Evolutionary conservation across 176 grass and related monocot genomes (phyloP), one percentile per base, ranked within the genome.

Genomic region (Phoenix roebelenii): DNA sequence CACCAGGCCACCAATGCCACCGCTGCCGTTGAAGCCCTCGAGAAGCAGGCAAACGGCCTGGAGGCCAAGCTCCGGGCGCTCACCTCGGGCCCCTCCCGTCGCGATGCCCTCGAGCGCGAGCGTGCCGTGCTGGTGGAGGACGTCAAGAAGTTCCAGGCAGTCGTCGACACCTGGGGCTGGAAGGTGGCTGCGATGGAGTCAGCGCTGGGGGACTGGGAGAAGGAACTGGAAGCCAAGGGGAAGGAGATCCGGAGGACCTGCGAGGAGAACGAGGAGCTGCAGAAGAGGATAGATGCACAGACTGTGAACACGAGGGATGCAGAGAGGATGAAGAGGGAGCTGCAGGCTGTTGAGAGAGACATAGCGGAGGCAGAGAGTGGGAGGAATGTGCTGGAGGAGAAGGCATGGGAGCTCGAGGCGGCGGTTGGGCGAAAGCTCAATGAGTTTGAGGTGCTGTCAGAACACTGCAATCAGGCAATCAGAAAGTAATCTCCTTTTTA

Each of bases 391-490:
- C 39, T 79, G 20, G 93, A 92, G 50, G 87, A 98, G 23, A 85
- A 92, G 57, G 69, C 56, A 0, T 98, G 87, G 93, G 93, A 98
- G 61, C 63, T 87, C 26, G 84, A 98, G n/a, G 73, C 79, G 15
- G 49, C 49, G 0, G 57, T 83, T 51, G 52, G 78, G 22, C 55
- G 55, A 15, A 92, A 92, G 61, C 49, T 92, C 3, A 71, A 92
- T 64, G 84, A 88, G 52, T 58, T 80, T 1, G 87, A 92, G 48
- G 26, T 52, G 5, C 24, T 88, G 44, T 24, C 76, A 5, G 87
- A 85, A 23, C 69, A 78, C 19, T 88, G 83, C 73, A 97, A 97
- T 67, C 84, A 80, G 59, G 70, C 81, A 23, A 55, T 91, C 44
- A 85, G 55, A 78, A 88, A 58, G 93, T 92, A 98, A 18, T 48